Conservation (phyloP, 352 stramenopile species). For the Phytophthora pisi region DNA sequence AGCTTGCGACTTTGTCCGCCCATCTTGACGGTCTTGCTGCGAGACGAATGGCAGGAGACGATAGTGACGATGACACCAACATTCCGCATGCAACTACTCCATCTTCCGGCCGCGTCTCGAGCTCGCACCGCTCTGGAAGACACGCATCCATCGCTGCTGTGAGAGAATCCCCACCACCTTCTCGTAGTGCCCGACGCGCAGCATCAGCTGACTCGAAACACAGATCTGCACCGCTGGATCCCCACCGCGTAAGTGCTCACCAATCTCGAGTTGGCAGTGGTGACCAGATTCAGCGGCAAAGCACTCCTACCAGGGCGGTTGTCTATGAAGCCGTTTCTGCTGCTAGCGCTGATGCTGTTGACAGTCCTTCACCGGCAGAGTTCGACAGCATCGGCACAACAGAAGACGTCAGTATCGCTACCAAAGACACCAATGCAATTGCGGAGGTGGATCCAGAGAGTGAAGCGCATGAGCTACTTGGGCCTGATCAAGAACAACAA, state of each 20-base stretch:
- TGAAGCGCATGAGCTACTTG: constrained; percentile 12
- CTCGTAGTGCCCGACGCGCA: constrained; percentile 13
- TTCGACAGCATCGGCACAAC: neutral
- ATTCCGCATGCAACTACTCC: neutral
- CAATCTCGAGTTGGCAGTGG: neutral
- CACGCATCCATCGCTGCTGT: constrained; percentile 18
- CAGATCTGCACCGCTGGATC: constrained; percentile 2
- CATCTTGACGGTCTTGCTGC: constrained; percentile 32
- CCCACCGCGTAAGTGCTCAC: neutral
- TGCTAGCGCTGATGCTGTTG: neutral
- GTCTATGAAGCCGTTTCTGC: neutral
- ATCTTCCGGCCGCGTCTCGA: neutral
- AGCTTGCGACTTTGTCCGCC: constrained; percentile 47
- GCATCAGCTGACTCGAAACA: constrained; percentile 27
- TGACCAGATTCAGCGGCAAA: neutral
- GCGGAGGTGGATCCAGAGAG: neutral
- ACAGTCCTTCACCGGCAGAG: neutral
- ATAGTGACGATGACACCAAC: constrained; percentile 7
- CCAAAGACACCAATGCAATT: constrained; percentile 2
- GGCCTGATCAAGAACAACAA: constrained; percentile 5
- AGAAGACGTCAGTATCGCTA: neutral
- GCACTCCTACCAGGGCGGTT: no score
- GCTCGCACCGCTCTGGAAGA: constrained; percentile 15
- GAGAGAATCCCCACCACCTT: neutral
- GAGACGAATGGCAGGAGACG: constrained; percentile 19